These are phyloP conservation scores for Pleurotus sapidus DNA, from an alignment of 768 basidiomycete species.

Conservation along the genomic window DNA sequence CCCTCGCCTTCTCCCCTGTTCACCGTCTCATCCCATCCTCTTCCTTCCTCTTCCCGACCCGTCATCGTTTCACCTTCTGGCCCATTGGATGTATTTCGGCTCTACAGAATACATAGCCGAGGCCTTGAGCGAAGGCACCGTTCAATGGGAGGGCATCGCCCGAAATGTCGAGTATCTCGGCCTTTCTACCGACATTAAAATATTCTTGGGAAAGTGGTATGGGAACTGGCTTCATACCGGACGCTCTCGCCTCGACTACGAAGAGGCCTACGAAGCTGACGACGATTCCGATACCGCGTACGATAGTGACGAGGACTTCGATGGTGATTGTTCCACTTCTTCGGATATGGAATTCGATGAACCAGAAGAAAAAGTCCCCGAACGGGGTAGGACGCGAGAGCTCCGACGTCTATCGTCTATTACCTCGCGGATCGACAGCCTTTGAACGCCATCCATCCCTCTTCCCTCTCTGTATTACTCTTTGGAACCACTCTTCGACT, in stretches of 20 bases:
- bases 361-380: slow-evolving; percentile 30
- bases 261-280: slow-evolving; percentile 28
- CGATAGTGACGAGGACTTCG: slow-evolving; percentile 24
- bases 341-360: slow-evolving; percentile 34
- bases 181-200: slow-evolving; percentile 70
- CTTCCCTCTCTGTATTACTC: background rate
- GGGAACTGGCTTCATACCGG: slow-evolving; percentile 52
- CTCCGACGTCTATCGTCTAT: slow-evolving; percentile 37
- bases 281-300: slow-evolving; percentile 30
- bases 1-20: slow-evolving; percentile 69
- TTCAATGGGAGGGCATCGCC: slow-evolving; percentile 85
- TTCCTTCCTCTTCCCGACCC: slow-evolving; percentile 77
- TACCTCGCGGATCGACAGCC: slow-evolving; percentile 19
- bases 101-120: slow-evolving; percentile 61
- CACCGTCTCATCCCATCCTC: slow-evolving; percentile 63
- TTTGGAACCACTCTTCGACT: background rate
- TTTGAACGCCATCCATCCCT: slow-evolving; percentile 6
- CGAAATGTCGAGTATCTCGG: slow-evolving; percentile 89
- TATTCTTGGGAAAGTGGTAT: slow-evolving; percentile 77
- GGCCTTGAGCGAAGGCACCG: slow-evolving; percentile 57
- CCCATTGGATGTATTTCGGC: slow-evolving; percentile 86
- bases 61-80: slow-evolving; percentile 63
- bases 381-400: slow-evolving; percentile 37
- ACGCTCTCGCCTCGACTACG: slow-evolving; percentile 20
- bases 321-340: slow-evolving; percentile 28